Evolutionary conservation across 2,329 filamentous ascomycete genomes (phyloP), one percentile per base, ranked within the genome.

Genomic region (Ophiostoma ips): DNA sequence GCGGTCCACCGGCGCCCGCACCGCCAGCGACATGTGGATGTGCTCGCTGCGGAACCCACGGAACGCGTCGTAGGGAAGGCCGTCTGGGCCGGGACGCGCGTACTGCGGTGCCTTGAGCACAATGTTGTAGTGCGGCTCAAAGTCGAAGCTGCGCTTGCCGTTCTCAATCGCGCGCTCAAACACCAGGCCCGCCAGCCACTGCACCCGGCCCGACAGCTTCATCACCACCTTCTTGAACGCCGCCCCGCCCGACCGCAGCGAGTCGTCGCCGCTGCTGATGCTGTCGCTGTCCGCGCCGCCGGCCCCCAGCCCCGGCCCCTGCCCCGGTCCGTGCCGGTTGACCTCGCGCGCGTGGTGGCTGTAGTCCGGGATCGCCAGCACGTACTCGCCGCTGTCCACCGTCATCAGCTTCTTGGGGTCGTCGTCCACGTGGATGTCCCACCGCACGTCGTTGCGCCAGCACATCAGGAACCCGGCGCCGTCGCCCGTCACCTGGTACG

Each of bases 381-480:
- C 84, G 61, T 92, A 98, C 64, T 95, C 90, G 48, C 88, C 88
- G 63, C 90, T 95, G 55, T 94, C 87, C 4, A 98, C 88, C 1
- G 84, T 88, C 83, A 98, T 94, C 66, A 98, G 94, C 53, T 85
- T 83, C 61, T 85, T 86, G 0, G 92, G 89, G 59, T 98, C 86
- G 58, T 94, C 81, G 48, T 87, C 83, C 48, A 82, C 79, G 52
- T 89, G 84, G 48, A 98, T 80, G 53, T 83, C 84, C 79, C 87
- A 94, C 53, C 78, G 80, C 35, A 98, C 89, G 63, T 95, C 85
- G 59, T 88, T 94, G 48, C 92, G 83, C 90, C 90, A 98, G 64
- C 94, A 96, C 88, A 98, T 95, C 40, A 96, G 77, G 61, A 98
- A 94, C 5, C 92, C 92, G 33, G 89, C 89, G 36, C 92, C 92